Base-by-base conservation (phyloP, 176 grass and related monocot species). In the Oryza officinalis region DNA sequence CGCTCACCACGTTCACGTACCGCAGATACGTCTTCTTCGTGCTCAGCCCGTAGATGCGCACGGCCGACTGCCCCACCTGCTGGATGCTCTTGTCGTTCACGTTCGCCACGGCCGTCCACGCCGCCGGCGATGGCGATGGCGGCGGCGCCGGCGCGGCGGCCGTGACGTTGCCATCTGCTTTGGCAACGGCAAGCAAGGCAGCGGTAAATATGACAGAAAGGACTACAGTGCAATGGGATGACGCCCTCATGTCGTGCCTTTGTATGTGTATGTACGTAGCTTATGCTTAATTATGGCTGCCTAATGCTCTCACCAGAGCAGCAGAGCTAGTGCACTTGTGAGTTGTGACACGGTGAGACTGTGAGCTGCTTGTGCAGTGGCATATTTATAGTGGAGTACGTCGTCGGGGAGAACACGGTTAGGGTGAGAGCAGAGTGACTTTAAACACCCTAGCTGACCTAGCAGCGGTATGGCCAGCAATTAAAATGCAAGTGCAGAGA, bases 51-150 rank as follows among this genome's bases (percentile, higher is more conserved):
- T 85, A 38, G 35, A 47, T 38, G 46, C n/a, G 37, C 70, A 89
- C 87, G 1, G 87, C 82, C 71, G 80, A 89, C 49, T 28, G 70
- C 27, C 69, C 87, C 14, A 89, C 81, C 63, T 85, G 63, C 63
- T 26, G 38, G 70, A 75, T 63, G 22, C 6, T 23, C n/a, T 1
- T 40, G 40, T 40, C 70, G 2, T 85, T 89, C 77, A 80, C 76
- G 50, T 89, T 2, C n/a, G 8, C 1, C 27, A 85, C 87, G 10
- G 87, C 33, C 49, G 76, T 63, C 87, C 81, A 89, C 28, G 28
- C 44, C 78, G 43, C 0, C 26, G 71, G 4, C 26, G 13, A 1
- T 2, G 28, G 44, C 13, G 69, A 43, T 0, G 69, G 33, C 25
- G 40, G 38, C 20, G 22, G 5, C 1, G 35, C 2, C 5, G 70